Percentiles rank a stretch among this genome's conserved stretches.
phyloP scores from a whole-genome alignment of 2,329 filamentous ascomycete genomes.

The Fusarium keratoplasticum region DNA sequence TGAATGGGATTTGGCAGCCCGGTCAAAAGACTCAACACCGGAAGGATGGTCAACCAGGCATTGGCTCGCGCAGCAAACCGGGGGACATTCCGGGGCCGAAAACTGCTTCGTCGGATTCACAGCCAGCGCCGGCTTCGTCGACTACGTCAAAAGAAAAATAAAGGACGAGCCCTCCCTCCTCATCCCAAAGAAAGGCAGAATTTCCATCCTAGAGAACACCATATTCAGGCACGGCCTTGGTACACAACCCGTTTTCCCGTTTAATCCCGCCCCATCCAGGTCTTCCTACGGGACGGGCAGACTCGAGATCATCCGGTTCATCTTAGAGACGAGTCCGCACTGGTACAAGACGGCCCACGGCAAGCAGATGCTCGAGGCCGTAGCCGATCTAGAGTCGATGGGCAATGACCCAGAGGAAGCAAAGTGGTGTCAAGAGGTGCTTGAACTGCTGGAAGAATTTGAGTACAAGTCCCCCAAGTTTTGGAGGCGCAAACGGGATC shows the following conservation, averaged over 20 bases:
- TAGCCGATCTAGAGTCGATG: too few species aligned
- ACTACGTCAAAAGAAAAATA: not conserved
- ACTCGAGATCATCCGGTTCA: not conserved
- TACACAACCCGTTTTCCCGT: too few species aligned
- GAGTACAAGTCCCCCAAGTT: too few species aligned
- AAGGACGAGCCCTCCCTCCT: not conserved
- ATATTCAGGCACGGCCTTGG: not conserved
- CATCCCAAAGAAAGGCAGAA: not conserved
- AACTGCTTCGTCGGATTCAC: not conserved
- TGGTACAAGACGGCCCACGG: not conserved
- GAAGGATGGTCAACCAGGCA: not conserved
- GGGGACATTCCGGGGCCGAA: too few species aligned
- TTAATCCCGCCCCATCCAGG: not conserved
- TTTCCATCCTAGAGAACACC: not conserved
- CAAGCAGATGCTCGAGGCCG: not conserved
- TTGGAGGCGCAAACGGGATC: not conserved
- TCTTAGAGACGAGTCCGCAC: not conserved
- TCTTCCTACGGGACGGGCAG: not conserved
- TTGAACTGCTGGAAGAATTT: not conserved
- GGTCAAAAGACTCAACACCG: too few species aligned
- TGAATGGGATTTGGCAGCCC: too few species aligned
- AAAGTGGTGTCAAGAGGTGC: not conserved
- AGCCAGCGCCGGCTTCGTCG: not conserved
- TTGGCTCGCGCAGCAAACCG: too few species aligned
- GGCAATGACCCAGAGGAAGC: not conserved